phyloP scores from a whole-genome alignment of 495 filamentous ascomycete genomes.

The Aspergillus taichungensis region DNA sequence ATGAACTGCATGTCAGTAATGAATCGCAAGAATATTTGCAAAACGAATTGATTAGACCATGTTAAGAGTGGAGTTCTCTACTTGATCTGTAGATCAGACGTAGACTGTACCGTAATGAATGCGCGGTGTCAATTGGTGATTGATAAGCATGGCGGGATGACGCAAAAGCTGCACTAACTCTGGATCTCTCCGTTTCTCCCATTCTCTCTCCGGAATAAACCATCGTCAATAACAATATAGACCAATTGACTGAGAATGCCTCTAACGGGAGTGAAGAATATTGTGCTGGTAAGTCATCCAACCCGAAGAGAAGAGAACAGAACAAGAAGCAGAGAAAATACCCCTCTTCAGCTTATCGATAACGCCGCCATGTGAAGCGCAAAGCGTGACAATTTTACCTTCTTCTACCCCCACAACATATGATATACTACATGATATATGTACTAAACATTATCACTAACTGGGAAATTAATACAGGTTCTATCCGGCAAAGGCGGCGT shows the following conservation, averaged over 20 bases:
- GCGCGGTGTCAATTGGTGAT: conserved; percentile 12
- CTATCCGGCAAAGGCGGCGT: conserved; percentile 98
- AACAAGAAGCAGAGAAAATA: conserved; percentile 5
- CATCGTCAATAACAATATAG: neutral
- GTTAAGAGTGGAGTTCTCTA: neutral
- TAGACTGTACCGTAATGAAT: too few species aligned
- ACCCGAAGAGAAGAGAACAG: neutral
- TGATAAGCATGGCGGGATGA: conserved; percentile 36
- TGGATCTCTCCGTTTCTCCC: too few species aligned
- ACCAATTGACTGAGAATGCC: conserved; percentile 25
- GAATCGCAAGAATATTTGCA: neutral
- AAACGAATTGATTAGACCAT: neutral
- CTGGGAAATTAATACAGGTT: conserved; percentile 35
- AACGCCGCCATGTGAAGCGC: conserved; percentile 13
- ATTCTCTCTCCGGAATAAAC: too few species aligned
- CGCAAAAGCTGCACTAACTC: conserved; percentile 10
- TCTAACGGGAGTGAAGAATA: conserved; percentile 44
- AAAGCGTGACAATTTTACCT: too few species aligned
- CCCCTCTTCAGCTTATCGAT: conserved; percentile 36
- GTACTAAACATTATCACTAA: neutral
- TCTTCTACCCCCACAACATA: too few species aligned
- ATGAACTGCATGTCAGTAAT: conserved; percentile 17
- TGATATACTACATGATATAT: too few species aligned
- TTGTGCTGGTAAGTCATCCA: conserved; percentile 35
- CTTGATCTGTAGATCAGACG: too few species aligned